phyloP scores from a whole-genome alignment of 2,329 filamentous ascomycete genomes.

The Ophiostoma angusticollis region DNA sequence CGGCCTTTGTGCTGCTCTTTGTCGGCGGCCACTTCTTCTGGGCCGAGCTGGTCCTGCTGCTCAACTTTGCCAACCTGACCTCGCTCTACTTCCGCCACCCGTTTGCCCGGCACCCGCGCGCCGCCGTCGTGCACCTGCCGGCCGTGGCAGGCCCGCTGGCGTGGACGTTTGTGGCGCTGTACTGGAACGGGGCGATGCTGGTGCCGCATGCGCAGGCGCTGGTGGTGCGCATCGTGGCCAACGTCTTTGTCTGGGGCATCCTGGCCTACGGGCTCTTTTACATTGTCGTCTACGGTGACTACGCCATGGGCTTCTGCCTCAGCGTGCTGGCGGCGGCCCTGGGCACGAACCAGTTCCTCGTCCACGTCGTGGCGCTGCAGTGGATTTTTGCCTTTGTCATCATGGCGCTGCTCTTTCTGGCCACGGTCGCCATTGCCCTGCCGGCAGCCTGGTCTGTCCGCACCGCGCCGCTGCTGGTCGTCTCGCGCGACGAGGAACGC shows the following conservation, averaged over 20 bases:
- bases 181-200: constrained; percentile 80
- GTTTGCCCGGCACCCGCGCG: constrained; percentile 41
- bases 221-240: constrained; percentile 66
- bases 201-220: constrained; percentile 54
- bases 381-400: constrained; percentile 89
- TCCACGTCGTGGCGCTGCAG: constrained; percentile 64
- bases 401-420: constrained; percentile 60
- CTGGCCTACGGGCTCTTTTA: constrained; percentile 67
- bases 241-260: constrained; percentile 79
- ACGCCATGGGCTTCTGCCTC: constrained; percentile 68
- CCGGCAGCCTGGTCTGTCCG: constrained; percentile 51
- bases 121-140: constrained; percentile 58
- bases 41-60: constrained; percentile 60
- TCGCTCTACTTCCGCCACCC: constrained; percentile 71
- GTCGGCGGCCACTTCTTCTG: constrained; percentile 61
- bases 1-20: constrained; percentile 74
- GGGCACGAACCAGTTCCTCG: constrained; percentile 63
- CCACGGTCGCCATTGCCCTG: constrained; percentile 51
- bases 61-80: constrained; percentile 73
- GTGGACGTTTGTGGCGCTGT: constrained; percentile 76
- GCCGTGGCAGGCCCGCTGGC: constrained; percentile 66
- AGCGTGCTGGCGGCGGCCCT: constrained; percentile 61
- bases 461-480: constrained; percentile 23
- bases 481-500: constrained; percentile 38
- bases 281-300: constrained; percentile 58